A percentile compares a stretch with the other conserved stretches of the same genome.
These are phyloP conservation scores for Neurospora sp. DNA, from an alignment of 2,329 filamentous ascomycete species.

Conservation along the genomic window DNA sequence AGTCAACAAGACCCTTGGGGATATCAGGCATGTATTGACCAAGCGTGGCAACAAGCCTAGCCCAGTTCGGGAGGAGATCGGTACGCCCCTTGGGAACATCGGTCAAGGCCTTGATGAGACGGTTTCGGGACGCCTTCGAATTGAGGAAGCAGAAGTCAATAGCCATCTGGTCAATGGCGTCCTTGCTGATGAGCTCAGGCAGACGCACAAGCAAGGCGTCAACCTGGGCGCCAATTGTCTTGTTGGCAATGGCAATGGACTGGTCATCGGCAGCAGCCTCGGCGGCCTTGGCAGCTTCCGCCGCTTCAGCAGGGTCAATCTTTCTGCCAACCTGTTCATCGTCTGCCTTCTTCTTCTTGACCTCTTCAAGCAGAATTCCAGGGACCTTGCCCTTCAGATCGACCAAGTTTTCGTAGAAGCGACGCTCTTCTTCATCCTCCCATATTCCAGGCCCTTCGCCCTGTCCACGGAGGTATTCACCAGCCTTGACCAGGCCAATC, in stretches of 20 bases:
- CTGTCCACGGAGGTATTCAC: conserved; percentile 84
- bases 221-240: conserved; percentile 93
- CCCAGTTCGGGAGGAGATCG: conserved; percentile 83
- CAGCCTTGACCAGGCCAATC: conserved; percentile 88
- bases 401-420: conserved; percentile 95
- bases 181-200: conserved; percentile 87
- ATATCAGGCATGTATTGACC: conserved; percentile 91
- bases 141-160: conserved; percentile 98
- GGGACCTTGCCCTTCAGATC: conserved; percentile 95
- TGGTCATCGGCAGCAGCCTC: conserved; percentile 61
- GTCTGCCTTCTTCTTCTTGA: conserved; percentile 86
- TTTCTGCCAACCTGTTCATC: conserved; percentile 81
- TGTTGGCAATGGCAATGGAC: conserved; percentile 92
- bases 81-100: conserved; percentile 91
- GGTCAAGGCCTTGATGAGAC: conserved; percentile 83
- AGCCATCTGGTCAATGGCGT: conserved; percentile 81
- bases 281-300: conserved; percentile 38
- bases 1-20: conserved; percentile 81
- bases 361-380: conserved; percentile 83
- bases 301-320: conserved; percentile 41
- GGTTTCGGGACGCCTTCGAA: conserved; percentile 93
- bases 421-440: conserved; percentile 96
- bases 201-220: conserved; percentile 79
- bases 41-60: conserved; percentile 85
- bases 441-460: conserved; percentile 90